Percentiles rank a stretch among this genome's conserved stretches.
These are phyloP conservation scores for Triangularia setosa DNA, from an alignment of 2,329 filamentous ascomycete species.

Conservation along the genomic window DNA sequence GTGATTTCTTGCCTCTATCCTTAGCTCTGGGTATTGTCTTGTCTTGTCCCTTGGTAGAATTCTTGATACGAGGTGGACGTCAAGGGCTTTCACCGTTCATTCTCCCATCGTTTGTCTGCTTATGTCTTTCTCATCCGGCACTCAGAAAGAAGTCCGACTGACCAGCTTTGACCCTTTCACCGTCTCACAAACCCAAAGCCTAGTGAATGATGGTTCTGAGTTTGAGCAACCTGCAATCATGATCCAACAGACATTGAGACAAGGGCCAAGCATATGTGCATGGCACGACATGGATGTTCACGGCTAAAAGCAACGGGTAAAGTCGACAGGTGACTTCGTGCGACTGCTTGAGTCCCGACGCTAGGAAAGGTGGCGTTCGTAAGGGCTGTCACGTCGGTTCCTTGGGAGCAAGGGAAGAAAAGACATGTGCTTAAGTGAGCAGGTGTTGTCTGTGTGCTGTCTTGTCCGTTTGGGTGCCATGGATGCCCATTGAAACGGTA, in stretches of 20 bases:
- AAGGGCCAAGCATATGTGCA: background rate
- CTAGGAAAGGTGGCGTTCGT: slow-evolving; percentile 6
- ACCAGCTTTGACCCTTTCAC: background rate
- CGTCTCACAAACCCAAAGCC: background rate
- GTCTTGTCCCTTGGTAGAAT: background rate
- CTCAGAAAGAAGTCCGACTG: background rate
- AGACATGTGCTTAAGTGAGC: background rate
- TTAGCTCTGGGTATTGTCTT: background rate
- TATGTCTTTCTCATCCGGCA: background rate
- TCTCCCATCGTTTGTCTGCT: background rate
- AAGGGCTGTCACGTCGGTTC: background rate
- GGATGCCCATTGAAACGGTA: background rate
- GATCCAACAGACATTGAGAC: background rate
- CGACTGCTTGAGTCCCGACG: slow-evolving; percentile 15
- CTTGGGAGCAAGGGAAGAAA: background rate
- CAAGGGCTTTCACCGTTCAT: background rate
- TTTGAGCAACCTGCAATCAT: background rate
- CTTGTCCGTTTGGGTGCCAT: background rate
- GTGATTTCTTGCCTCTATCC: background rate
- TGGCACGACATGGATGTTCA: slow-evolving; percentile 6
- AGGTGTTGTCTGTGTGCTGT: background rate
- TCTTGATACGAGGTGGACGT: background rate
- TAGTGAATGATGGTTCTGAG: background rate
- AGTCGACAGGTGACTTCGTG: slow-evolving; percentile 3
- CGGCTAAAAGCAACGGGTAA: slow-evolving; percentile 19